These are phyloP conservation scores for Beta corolliflora DNA, from an alignment of 179 eudicot species.

Conservation along the genomic window DNA sequence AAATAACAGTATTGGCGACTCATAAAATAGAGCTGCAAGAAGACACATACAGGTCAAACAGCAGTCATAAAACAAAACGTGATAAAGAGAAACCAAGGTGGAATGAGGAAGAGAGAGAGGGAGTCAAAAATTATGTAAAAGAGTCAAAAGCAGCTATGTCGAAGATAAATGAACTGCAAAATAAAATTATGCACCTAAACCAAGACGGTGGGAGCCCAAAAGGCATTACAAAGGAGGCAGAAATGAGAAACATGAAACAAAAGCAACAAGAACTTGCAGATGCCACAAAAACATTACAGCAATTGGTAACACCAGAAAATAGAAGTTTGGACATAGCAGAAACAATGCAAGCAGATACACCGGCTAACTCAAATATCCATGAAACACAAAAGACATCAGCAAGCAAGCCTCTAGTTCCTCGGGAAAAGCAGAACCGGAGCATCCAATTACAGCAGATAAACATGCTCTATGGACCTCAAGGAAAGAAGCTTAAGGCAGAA, in stretches of 20 bases:
- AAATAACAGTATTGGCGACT: conserved; percentile 25
- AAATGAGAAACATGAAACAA: conserved; percentile 13
- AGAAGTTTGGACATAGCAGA: conserved; percentile 26
- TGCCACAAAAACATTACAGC: conserved; percentile 21
- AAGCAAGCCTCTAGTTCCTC: conserved; percentile 23
- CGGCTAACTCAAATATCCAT: conserved; percentile 22
- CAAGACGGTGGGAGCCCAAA: conserved; percentile 23
- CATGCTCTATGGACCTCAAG: conserved; percentile 34
- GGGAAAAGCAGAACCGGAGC: conserved; percentile 30
- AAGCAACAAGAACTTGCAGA: conserved; percentile 28
- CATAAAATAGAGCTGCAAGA: conserved; percentile 16
- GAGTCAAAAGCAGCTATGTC: conserved; percentile 27
- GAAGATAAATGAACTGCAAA: conserved; percentile 33
- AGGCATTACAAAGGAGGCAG: conserved; percentile 15
- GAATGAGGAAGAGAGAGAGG: conserved; percentile 29
- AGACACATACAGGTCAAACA: conserved; percentile 19
- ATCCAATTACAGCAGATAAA: conserved; percentile 28
- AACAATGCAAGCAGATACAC: conserved; percentile 11
- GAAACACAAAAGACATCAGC: conserved; percentile 32
- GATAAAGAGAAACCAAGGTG: conserved; percentile 20
- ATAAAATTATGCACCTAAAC: conserved; percentile 23
- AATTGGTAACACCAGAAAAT: conserved; percentile 20
- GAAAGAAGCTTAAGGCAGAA: conserved; percentile 39
- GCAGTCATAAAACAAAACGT: conserved; percentile 7
- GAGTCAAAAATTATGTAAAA: conserved; percentile 23